These are phyloP conservation scores for Trebouxia sp. DNA, from an alignment of 139 green algal species.

Conservation along the genomic window DNA sequence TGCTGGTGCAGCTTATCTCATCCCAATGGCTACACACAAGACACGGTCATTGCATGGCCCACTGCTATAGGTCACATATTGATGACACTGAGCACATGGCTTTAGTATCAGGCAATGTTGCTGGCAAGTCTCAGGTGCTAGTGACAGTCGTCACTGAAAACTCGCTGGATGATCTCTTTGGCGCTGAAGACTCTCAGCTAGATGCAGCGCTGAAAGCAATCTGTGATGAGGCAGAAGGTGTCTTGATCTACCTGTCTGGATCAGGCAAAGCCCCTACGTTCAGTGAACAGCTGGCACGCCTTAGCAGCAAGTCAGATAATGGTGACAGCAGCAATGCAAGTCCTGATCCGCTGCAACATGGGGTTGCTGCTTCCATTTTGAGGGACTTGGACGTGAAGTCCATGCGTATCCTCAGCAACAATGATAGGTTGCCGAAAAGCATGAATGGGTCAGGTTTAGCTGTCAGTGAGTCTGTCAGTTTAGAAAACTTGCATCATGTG, in stretches of 20 bases:
- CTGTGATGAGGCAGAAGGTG: slow-evolving; percentile 36
- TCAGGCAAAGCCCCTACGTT: slow-evolving; percentile 36
- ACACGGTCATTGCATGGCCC: slow-evolving; percentile 51
- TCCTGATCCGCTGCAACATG: slow-evolving; percentile 39
- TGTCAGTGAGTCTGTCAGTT: slow-evolving; percentile 14
- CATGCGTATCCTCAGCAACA: slow-evolving; percentile 39
- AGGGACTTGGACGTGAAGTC: slow-evolving; percentile 40
- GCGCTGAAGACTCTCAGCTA: slow-evolving; percentile 43
- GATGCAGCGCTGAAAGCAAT: slow-evolving; percentile 52
- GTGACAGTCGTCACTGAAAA: slow-evolving; percentile 47
- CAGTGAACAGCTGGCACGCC: not conserved
- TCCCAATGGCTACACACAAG: slow-evolving; percentile 21
- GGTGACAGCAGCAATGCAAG: slow-evolving; percentile 31
- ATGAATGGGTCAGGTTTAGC: slow-evolving; percentile 43
- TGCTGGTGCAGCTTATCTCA: not conserved
- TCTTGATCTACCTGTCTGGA: slow-evolving; percentile 65
- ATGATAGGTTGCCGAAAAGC: slow-evolving; percentile 27
- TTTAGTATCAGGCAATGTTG: slow-evolving; percentile 53
- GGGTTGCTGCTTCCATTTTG: slow-evolving; percentile 59
- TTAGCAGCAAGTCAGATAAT: not conserved
- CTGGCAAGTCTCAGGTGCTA: slow-evolving; percentile 31
- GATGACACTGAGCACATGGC: slow-evolving; percentile 68
- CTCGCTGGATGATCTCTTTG: slow-evolving; percentile 55
- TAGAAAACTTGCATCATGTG: not conserved
- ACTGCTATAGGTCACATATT: slow-evolving; percentile 55